Base-by-base conservation (phyloP, 345 rosid species). In the Eucalyptus curtisii region DNA sequence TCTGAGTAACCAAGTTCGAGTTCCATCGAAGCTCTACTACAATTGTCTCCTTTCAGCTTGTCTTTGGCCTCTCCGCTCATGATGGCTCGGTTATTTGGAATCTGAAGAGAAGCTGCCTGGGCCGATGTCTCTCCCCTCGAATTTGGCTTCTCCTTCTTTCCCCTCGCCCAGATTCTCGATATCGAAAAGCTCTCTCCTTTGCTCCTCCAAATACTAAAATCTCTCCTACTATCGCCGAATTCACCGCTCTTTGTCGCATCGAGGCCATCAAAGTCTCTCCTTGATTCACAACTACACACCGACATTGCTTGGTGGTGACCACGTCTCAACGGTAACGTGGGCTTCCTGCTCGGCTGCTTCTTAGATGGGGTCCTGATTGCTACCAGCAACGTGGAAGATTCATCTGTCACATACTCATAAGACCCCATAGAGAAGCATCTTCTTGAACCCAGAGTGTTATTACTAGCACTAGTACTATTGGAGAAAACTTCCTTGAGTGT, bases 341-440 rank as follows among this genome's bases (percentile, higher is more conserved):
- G 8, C 7, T 42, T 42, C 44, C 44, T 42, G 44, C 44, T 42
- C 13, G 94, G 76, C 81, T 90, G 92, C 90, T 95, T 98, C 95
- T 93, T 95, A 88, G 91, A 87, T 3, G 95, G 92, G 71, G 95
- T 92, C 88, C 92, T 91, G 59, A 97, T 93, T 25, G 97, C 96
- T 50, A 96, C 99, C 90, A 93, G 94, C 94, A 96, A 92, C 55
- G 89, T 88, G 27, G 97, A 92, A 82, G 92, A 93, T 90, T 95
- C 97, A 79, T 97, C 98, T 98, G 97, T 93, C 33, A 98, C 95
- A 87, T 98, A 98, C 95, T 95, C 98, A 88, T 94, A 97, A 30
- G 98, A 96, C 33, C 98, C 99, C 99, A 98, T 97, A 11, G 98
- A 97, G 76, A 93, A 95, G 88, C 99, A 98, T 88, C 99, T 96